phyloP scores from a whole-genome alignment of 2,329 filamentous ascomycete species.

The Beauveria sp. region DNA sequence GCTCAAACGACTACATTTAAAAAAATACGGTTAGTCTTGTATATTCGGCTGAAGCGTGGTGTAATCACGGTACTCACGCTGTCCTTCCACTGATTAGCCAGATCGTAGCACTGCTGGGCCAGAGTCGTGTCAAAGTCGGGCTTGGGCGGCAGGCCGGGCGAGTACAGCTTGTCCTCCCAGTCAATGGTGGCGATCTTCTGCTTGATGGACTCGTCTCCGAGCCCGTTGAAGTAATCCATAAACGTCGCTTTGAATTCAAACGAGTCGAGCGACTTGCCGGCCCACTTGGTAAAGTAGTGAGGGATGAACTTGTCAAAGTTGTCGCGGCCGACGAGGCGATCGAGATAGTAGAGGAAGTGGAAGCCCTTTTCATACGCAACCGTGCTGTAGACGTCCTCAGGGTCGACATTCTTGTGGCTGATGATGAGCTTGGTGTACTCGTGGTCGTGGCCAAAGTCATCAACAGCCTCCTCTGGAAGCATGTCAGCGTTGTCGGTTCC shows the following conservation, averaged over 20 bases:
- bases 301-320: conserved; percentile 94
- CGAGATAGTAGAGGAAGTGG: conserved; percentile 85
- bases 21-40: not conserved
- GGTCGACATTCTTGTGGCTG: conserved; percentile 82
- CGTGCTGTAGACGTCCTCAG: conserved; percentile 89
- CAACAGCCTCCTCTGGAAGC: conserved; percentile 61
- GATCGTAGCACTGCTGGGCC: conserved; percentile 74
- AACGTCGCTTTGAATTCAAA: conserved; percentile 91
- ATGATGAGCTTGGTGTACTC: conserved; percentile 90
- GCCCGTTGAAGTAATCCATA: conserved; percentile 68
- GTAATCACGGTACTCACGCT: conserved; percentile 31
- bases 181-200: conserved; percentile 67
- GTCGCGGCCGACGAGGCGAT: conserved; percentile 74
- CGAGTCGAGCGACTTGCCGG: conserved; percentile 80
- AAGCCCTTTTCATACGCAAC: conserved; percentile 97
- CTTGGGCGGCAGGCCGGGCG: conserved; percentile 82
- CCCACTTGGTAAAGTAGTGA: conserved; percentile 83
- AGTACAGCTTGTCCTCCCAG: conserved; percentile 86
- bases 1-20: conserved; percentile 48
- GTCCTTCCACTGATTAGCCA: conserved; percentile 75
- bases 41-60: not conserved
- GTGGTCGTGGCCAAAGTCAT: conserved; percentile 72
- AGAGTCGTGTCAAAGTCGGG: conserved; percentile 84
- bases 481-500: conserved; percentile 8
- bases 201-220: conserved; percentile 54